Evolutionary conservation across 2,329 filamentous ascomycete species (phyloP), one percentile per base, ranked within the genome.

Genomic region (Xylaria sp.): DNA sequence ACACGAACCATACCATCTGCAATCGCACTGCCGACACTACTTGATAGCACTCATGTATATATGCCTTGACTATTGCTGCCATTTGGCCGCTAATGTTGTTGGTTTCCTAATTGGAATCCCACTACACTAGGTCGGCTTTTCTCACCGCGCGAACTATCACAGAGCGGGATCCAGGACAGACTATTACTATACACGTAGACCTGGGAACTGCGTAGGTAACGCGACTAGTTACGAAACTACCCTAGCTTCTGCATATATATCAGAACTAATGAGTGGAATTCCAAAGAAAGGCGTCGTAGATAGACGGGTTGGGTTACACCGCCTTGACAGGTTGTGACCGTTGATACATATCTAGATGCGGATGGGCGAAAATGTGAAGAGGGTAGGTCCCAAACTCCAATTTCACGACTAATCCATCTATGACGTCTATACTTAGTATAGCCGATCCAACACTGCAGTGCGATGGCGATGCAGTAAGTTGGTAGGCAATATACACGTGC

Each of bases 391-490:
- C 20, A 55, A 65, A 60, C 31, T 46, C 54, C 60, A 65, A 65
- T 34, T 28, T 54, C 25, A 52, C 15, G 50, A 51, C 25, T 44
- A 61, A 34, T 46, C 20, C 20, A 20, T 31, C 51, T 50, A 31
- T 57, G 25, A 62, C 39, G 48, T 65, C 51, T 65, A 66, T 41
- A 57, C 37, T 62, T 56, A 48, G 62, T 46, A 66, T 58, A 58
- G 12, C 57, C 46, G 52, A 69, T 55, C 58, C 63, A 50, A 48
- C 58, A 52, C 66, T 61, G 34, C 56, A 48, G 39, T 44, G 48
- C 56, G 25, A 54, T 41, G 5, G 57, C 50, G 57, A 65, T 65
- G 66, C 61, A 31, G 59, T 39, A 37, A 20, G 60, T 31, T 51
- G 46, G 60, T 31, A 57, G 46, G 55, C 15, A 55, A 31, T 52